Percentiles rank a stretch among this genome's conserved stretches.
Evolutionary conservation across 2,329 filamentous ascomycete species (phyloP).

Genomic region (Epichloe festucae): DNA sequence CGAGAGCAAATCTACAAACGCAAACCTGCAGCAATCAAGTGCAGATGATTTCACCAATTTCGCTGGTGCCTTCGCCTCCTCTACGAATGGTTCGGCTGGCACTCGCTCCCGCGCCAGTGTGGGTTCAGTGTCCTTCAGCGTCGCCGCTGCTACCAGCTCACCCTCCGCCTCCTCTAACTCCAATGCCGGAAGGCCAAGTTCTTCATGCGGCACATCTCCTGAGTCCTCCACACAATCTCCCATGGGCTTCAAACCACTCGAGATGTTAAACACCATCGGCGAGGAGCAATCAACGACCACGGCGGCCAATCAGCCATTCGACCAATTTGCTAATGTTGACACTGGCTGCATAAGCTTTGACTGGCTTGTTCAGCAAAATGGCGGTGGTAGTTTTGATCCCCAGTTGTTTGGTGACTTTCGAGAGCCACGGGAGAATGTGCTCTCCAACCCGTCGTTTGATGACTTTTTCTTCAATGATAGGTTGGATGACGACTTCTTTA

Average conservation of each 20-base stretch:
- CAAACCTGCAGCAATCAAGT: conserved; percentile 6
- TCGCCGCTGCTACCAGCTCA: conserved; percentile 45
- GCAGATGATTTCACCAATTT: conserved; percentile 38
- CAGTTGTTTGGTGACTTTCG: conserved; percentile 86
- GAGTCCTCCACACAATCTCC: conserved; percentile 65
- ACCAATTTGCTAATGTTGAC: conserved; percentile 20
- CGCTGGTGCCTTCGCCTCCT: conserved; percentile 46
- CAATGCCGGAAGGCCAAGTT: conserved; percentile 40
- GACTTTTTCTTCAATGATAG: conserved; percentile 59
- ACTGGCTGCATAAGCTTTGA: conserved; percentile 48
- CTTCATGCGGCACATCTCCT: conserved; percentile 64
- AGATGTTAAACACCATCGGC: conserved; percentile 51
- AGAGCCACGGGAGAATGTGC: conserved; percentile 72
- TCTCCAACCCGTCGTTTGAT: conserved; percentile 57
- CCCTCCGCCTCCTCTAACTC: conserved; percentile 51
- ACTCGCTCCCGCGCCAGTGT: conserved; percentile 36
- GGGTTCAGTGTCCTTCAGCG: conserved; percentile 35
- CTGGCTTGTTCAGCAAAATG: conserved; percentile 69
- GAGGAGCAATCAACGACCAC: conserved; percentile 42
- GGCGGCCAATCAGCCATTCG: conserved; percentile 21
- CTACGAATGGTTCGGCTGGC: conserved; percentile 30
- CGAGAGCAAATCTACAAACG: conserved; percentile 12
- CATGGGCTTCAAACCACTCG: conserved; percentile 47
- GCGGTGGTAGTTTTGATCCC: conserved; percentile 78
- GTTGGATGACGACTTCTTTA: conserved; percentile 68